A percentile compares a stretch with the other conserved stretches of the same genome.
Conservation (phyloP, 2,329 filamentous ascomycete species). For the Verticillium longisporum region DNA sequence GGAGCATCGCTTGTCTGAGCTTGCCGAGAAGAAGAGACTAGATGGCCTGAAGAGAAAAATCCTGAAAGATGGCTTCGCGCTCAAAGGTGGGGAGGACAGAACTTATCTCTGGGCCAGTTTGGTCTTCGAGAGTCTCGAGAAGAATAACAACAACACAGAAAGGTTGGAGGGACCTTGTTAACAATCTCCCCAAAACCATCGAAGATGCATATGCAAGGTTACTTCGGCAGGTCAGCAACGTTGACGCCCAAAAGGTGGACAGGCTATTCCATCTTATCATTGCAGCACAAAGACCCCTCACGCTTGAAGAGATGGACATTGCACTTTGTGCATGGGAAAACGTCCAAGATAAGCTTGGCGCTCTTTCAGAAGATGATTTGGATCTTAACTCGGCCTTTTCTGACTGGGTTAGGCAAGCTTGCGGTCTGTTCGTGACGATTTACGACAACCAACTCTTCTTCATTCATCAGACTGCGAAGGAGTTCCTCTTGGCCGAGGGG, state of each 20-base stretch:
- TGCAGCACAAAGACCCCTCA: not conserved
- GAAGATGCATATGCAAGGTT: not conserved
- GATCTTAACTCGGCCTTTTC: not conserved
- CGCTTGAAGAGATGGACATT: not conserved
- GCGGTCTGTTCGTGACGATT: not conserved
- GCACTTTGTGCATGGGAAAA: not conserved
- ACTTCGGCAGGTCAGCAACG: not conserved
- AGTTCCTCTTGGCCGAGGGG: not conserved
- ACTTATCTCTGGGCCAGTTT: not conserved
- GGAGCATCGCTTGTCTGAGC: not conserved
- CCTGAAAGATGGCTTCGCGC: not conserved
- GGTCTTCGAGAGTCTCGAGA: not conserved
- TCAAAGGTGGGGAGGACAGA: not conserved
- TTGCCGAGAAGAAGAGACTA: not conserved
- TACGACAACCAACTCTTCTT: not conserved
- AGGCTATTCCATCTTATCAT: not conserved
- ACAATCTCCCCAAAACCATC: not conserved
- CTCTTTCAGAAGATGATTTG: not conserved
- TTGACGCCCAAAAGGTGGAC: not conserved
- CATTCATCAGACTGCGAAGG: not conserved
- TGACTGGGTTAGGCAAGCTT: not conserved
- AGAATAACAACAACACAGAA: not conserved
- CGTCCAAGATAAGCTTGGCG: not conserved
- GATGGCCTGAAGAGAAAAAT: not conserved
- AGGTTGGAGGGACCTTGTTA: not conserved